Evolutionary conservation across 2,329 filamentous ascomycete species (phyloP).

Genomic region (Aspergillus sclerotialis): DNA sequence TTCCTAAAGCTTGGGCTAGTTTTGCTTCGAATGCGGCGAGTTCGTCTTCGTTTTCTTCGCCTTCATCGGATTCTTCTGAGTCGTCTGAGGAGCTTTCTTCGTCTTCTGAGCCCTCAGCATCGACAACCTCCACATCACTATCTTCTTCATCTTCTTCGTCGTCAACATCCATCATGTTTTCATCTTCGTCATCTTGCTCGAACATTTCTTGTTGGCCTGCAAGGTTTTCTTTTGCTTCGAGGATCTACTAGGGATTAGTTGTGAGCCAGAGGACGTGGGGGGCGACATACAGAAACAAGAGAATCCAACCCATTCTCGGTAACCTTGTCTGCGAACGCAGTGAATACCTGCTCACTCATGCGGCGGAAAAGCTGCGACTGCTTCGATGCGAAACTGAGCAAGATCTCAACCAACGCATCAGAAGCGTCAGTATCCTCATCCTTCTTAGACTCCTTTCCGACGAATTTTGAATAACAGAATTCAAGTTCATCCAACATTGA

Average conservation of each 20-base stretch:
- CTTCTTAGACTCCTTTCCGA: constrained; percentile 47
- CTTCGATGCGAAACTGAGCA: constrained; percentile 83
- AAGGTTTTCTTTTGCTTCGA: constrained; percentile 71
- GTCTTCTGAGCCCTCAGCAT: constrained; percentile 29
- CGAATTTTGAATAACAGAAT: constrained; percentile 61
- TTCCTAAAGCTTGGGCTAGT: constrained; percentile 70
- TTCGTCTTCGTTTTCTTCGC: constrained; percentile 38
- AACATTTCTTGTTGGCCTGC: constrained; percentile 84
- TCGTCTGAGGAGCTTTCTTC: constrained; percentile 41
- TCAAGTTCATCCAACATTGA: constrained; percentile 76
- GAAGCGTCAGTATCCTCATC: constrained; percentile 47
- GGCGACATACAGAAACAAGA: constrained; percentile 39
- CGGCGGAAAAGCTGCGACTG: constrained; percentile 78
- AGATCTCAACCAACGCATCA: constrained; percentile 73
- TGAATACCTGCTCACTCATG: constrained; percentile 81
- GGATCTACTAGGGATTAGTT: constrained; percentile 55
- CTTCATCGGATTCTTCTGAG: constrained; percentile 27
- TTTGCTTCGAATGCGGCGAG: constrained; percentile 63
- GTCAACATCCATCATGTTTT: constrained; percentile 45
- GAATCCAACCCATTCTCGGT: constrained; percentile 65
- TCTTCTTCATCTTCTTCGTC: constrained; percentile 35
- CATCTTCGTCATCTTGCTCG: constrained; percentile 57
- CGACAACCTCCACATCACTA: constrained; percentile 35
- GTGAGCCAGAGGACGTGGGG: background rate
- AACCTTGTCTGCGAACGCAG: constrained; percentile 69